These are phyloP conservation scores for Schizonepeta tenuifolia DNA, from an alignment of 257 asterid genomes.

Conservation along the genomic window DNA sequence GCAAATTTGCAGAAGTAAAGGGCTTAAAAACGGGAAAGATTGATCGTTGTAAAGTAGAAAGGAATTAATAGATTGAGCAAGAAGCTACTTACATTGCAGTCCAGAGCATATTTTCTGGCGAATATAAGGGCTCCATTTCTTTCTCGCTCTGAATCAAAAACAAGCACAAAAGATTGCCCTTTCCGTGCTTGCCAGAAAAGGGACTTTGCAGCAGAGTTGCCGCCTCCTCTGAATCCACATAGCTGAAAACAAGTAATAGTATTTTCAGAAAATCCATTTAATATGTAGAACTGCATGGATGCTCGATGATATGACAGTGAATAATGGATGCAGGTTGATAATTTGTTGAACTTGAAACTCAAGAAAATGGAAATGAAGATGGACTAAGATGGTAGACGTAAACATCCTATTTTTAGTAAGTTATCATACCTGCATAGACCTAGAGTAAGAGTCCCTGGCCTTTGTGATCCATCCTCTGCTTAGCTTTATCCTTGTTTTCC, in stretches of 20 bases:
- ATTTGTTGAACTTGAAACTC: neutral
- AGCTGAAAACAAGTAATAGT: slow-evolving; percentile 50
- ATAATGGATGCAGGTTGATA: neutral
- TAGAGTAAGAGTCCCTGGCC: slow-evolving; percentile 88
- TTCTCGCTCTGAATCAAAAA: slow-evolving; percentile 82
- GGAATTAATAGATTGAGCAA: neutral
- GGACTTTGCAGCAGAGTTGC: slow-evolving; percentile 91
- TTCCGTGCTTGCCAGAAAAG: slow-evolving; percentile 92
- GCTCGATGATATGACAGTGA: too few species aligned
- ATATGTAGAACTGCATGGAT: neutral
- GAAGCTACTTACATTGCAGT: slow-evolving; percentile 78
- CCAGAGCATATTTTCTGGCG: slow-evolving; percentile 84
- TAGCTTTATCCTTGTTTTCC: slow-evolving; percentile 88
- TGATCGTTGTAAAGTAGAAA: neutral
- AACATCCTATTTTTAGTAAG: neutral
- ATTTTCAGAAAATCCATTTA: neutral
- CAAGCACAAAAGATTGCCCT: slow-evolving; percentile 86
- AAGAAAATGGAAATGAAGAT: neutral
- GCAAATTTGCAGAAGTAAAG: neutral
- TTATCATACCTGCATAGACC: slow-evolving; percentile 79
- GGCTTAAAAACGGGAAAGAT: neutral
- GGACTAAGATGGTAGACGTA: neutral
- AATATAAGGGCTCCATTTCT: slow-evolving; percentile 76
- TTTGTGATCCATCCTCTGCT: slow-evolving; percentile 98
- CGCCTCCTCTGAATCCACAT: slow-evolving; percentile 98